phyloP scores from a whole-genome alignment of 768 basidiomycete genomes.

The Amanita exitialis region DNA sequence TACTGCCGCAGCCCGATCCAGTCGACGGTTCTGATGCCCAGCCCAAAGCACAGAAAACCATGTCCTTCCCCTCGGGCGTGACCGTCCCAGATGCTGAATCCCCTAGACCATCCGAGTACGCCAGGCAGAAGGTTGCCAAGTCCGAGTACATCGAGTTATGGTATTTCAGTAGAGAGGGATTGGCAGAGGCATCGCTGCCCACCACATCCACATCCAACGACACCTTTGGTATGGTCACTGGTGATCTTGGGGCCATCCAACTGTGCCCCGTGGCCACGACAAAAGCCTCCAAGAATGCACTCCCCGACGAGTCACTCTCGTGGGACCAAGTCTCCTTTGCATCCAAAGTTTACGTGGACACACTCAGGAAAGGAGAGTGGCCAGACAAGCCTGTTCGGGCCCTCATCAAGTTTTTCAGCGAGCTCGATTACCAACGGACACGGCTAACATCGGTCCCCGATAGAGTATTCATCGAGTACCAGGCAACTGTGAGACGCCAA shows the following conservation, averaged over 20 bases:
- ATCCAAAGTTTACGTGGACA: neutral
- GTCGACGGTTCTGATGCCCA: too few species aligned
- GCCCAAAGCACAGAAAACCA: too few species aligned
- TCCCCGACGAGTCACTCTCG: neutral
- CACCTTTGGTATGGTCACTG: conserved; percentile 1
- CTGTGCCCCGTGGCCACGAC: neutral
- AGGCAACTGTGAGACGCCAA: neutral
- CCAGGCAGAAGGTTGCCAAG: neutral
- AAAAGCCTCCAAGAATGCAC: neutral
- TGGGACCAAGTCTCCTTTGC: neutral
- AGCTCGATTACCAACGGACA: neutral
- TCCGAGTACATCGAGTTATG: conserved; percentile 4
- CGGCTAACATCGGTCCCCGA: neutral
- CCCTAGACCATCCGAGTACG: conserved; percentile 8
- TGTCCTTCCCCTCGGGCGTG: too few species aligned
- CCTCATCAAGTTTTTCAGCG: neutral
- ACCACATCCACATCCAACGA: neutral
- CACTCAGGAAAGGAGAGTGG: conserved; percentile 1
- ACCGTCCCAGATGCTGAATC: too few species aligned
- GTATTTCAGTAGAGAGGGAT: conserved; percentile 4
- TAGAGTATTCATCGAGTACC: neutral
- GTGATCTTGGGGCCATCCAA: neutral
- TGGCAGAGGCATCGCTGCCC: neutral
- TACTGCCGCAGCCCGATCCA: too few species aligned
- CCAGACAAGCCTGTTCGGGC: neutral